phyloP scores from a whole-genome alignment of 139 green algal species.

The Pseudopediastrum boryanum region DNA sequence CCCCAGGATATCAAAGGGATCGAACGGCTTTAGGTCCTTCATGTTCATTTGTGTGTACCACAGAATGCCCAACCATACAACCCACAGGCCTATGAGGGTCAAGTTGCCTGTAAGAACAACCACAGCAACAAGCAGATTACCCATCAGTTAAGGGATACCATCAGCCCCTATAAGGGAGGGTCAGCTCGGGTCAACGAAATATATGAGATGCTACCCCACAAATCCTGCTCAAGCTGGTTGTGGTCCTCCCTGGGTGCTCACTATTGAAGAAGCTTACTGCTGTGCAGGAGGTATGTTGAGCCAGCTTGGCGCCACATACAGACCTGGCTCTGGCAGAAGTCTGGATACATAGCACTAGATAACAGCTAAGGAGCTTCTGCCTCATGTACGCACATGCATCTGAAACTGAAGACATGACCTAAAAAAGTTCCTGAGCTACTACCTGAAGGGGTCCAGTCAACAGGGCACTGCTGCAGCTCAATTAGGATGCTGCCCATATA shows the following conservation, averaged over 20 bases:
- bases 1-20: slow-evolving; percentile 91
- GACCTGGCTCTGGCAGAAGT: background rate
- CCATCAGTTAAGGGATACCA: background rate
- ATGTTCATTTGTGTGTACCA: slow-evolving; percentile 56
- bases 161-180: background rate
- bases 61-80: slow-evolving; percentile 55
- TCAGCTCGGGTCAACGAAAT: background rate
- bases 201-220: background rate
- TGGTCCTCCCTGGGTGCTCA: background rate
- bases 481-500: too few relatives aligned
- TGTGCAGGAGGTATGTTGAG: slow-evolving; percentile 7
- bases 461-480: too few relatives aligned
- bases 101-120: slow-evolving; percentile 57
- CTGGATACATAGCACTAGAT: background rate
- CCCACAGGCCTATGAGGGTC: slow-evolving; percentile 63
- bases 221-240: too few relatives aligned
- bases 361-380: background rate
- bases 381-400: background rate
- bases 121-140: background rate
- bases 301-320: background rate
- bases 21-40: slow-evolving; percentile 73
- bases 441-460: background rate
- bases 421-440: background rate
- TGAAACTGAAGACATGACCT: background rate
- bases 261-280: background rate